Evolutionary conservation across 176 grass and related monocot species (phyloP), one percentile per base, ranked within the genome.

Genomic region (Aegilops tauschii): DNA sequence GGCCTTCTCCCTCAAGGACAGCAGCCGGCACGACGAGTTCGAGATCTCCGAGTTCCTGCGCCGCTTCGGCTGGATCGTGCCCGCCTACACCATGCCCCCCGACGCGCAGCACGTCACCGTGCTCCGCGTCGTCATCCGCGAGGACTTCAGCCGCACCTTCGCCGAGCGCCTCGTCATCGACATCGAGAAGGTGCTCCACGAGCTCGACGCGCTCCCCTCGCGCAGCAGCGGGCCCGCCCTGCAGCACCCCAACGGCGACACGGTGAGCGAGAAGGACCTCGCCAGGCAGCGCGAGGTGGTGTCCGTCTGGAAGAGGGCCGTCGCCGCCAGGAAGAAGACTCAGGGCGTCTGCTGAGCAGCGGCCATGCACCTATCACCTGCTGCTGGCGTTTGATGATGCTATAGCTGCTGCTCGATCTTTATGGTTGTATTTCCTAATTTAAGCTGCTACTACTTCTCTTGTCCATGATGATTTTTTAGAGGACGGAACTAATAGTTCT

Each of bases 1-100:
- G 61, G 95, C 95, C 40, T 97, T 97, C 95, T 97, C 95, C 25
- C 93, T 97, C 84, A 97, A 95, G 95, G 92, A 97, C 84, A 88
- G 84, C 69, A 88, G 69, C 73, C 86, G 87, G 18, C 92, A 95
- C 63, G 84, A 91, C 81, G 95, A 97, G 92, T 95, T 95, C 73
- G 95, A 91, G 89, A 90, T 97, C 86, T 95, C 95, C 49, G 92
- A 97, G 31, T 93, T 72, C 80, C 78, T 97, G 14, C 95, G 95
- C 75, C 90, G 95, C 35, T 97, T 89, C 73, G 95, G 95, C 40
- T 97, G 95, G 95, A 97, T 97, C 89, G 88, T 97, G 74, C 95
- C 95, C 78, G 95, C 95, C 10, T 97, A 97, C 88, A 95, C 92
- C 50, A 97, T 97, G 95, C 92, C 95, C 5, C 82, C 95, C 1